Evolutionary conservation across 1,139 yeast species (phyloP).

Genomic region (Hansenula sp.): DNA sequence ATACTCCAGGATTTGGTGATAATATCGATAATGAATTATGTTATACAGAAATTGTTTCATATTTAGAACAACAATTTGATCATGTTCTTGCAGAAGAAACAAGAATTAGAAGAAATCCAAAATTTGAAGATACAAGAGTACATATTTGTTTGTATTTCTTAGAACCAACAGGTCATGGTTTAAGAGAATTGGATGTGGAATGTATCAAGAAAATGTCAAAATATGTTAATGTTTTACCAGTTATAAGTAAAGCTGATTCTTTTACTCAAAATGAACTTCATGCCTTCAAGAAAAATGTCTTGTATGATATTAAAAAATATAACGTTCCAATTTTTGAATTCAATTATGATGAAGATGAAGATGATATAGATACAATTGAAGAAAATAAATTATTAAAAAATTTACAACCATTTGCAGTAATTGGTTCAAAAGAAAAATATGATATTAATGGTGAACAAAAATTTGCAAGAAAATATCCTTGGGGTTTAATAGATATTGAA

Average conservation of each 20-base stretch:
- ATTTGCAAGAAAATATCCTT: slow-evolving; percentile 67
- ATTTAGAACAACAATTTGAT: slow-evolving; percentile 82
- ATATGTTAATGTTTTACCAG: slow-evolving; percentile 69
- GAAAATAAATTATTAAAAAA: slow-evolving; percentile 58
- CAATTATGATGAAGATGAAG: slow-evolving; percentile 44
- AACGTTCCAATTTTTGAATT: slow-evolving; percentile 73
- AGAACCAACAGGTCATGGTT: slow-evolving; percentile 75
- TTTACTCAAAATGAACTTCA: slow-evolving; percentile 57
- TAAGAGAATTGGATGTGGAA: slow-evolving; percentile 65
- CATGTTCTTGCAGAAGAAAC: slow-evolving; percentile 75
- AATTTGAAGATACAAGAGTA: slow-evolving; percentile 73
- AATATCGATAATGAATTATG: slow-evolving; percentile 61
- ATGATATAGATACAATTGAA: slow-evolving; percentile 63
- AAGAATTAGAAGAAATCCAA: slow-evolving; percentile 71
- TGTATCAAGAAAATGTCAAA: slow-evolving; percentile 65
- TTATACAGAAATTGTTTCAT: slow-evolving; percentile 67
- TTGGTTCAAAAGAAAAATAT: slow-evolving; percentile 55
- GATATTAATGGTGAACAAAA: slow-evolving; percentile 44
- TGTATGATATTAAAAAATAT: slow-evolving; percentile 56
- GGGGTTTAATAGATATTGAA: slow-evolving; percentile 68
- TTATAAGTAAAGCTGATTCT: slow-evolving; percentile 66
- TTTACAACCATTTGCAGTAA: slow-evolving; percentile 68
- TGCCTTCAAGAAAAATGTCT: slow-evolving; percentile 46
- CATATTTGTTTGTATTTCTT: slow-evolving; percentile 69
- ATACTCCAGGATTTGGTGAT: slow-evolving; percentile 79